Percentiles rank a stretch among this genome's conserved stretches.
phyloP scores from a whole-genome alignment of 2,329 filamentous ascomycete species.

The Pestalotiopsis sp. region DNA sequence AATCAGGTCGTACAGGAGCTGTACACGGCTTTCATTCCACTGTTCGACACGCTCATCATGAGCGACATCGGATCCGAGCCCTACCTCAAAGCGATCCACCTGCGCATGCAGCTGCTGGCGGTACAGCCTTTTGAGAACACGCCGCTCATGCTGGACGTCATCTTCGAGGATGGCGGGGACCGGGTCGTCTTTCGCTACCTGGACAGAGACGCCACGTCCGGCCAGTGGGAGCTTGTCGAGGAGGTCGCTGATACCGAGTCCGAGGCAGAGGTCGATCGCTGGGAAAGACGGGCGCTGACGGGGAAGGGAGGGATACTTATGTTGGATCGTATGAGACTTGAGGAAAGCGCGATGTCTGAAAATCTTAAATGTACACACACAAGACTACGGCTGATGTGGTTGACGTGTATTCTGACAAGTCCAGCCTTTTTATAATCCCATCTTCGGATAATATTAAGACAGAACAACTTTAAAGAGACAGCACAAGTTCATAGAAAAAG shows the following conservation, averaged over 20 bases:
- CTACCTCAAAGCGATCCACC: slow-evolving; percentile 34
- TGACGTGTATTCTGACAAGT: no score
- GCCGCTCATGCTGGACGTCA: slow-evolving; percentile 25
- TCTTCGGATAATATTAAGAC: no score
- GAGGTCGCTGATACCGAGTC: slow-evolving; percentile 18
- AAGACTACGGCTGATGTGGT: no score
- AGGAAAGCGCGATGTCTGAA: background rate
- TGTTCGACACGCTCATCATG: slow-evolving; percentile 33
- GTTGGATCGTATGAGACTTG: slow-evolving; percentile 4
- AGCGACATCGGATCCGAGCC: slow-evolving; percentile 25
- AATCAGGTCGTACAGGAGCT: slow-evolving; percentile 19
- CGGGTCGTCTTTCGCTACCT: slow-evolving; percentile 33
- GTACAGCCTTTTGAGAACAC: slow-evolving; percentile 31
- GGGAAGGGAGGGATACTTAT: slow-evolving; percentile 20
- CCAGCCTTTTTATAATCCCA: no score
- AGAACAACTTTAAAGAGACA: no score
- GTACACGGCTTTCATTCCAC: slow-evolving; percentile 32
- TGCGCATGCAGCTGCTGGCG: slow-evolving; percentile 32
- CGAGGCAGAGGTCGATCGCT: slow-evolving; percentile 14
- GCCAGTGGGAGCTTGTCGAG: slow-evolving; percentile 21
- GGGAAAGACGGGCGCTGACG: slow-evolving; percentile 18
- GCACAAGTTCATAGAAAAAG: no score
- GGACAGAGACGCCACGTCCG: slow-evolving; percentile 20
- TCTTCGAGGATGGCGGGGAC: slow-evolving; percentile 37
- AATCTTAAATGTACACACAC: no score